Conservation (phyloP, 2,329 filamentous ascomycete genomes). For the Orbilia javanica region DNA sequence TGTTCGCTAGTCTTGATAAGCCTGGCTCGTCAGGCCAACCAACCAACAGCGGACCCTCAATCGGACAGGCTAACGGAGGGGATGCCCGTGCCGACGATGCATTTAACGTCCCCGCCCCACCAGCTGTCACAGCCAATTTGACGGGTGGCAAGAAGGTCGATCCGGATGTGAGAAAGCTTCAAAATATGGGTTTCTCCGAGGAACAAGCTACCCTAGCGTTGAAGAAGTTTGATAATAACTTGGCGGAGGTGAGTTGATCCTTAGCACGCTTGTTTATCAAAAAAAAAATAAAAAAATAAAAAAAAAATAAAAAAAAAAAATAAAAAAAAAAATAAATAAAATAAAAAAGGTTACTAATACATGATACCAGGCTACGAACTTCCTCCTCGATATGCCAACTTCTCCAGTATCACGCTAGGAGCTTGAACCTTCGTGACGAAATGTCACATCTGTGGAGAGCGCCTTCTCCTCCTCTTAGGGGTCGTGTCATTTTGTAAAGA, state of each 20-base stretch:
- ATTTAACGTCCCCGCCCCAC: slow-evolving; percentile 11
- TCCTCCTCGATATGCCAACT: slow-evolving; percentile 51
- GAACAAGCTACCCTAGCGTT: slow-evolving; percentile 80
- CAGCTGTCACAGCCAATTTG: slow-evolving; percentile 27
- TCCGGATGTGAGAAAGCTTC: slow-evolving; percentile 88
- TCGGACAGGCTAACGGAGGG: slow-evolving; percentile 59
- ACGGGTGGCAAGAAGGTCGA: slow-evolving; percentile 72
- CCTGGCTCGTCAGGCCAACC: slow-evolving; percentile 74
- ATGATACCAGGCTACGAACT: slow-evolving; percentile 53
- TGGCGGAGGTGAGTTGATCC: slow-evolving; percentile 88
- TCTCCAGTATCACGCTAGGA: slow-evolving; percentile 45
- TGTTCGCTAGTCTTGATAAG: slow-evolving; percentile 74
- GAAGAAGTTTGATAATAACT: slow-evolving; percentile 95
- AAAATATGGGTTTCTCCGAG: slow-evolving; percentile 86
- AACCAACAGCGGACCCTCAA: slow-evolving; percentile 63
- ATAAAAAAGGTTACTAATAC: no score
- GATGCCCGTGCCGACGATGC: slow-evolving; percentile 55
- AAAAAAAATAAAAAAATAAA: no score
- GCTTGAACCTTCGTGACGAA: slow-evolving; percentile 3
- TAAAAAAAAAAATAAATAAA: no score
- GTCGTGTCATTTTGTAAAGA: slow-evolving; percentile 19
- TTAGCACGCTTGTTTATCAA: no score
- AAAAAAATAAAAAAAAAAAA: no score
- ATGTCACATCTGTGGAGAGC: slow-evolving; percentile 18
- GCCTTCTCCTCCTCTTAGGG: background rate